A percentile compares a stretch with the other conserved stretches of the same genome.
Evolutionary conservation across 179 eudicot genomes (phyloP).

Genomic region (Beta lomatogona): DNA sequence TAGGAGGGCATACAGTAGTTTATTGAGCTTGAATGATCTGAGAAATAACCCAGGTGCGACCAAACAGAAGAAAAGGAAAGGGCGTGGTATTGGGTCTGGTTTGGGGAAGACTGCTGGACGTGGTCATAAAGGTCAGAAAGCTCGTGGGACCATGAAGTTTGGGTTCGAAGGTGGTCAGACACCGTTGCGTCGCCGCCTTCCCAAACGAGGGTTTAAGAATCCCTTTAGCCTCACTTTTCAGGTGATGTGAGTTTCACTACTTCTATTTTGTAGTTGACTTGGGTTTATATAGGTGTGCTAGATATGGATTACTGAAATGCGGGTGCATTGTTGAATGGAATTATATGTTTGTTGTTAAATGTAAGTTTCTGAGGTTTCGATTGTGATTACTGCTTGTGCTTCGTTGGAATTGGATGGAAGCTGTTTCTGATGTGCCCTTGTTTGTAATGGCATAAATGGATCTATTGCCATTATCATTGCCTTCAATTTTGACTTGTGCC

Average conservation of each 20-base stretch:
- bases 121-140: slow-evolving; percentile 98
- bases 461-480: neutral
- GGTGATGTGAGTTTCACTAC: slow-evolving; percentile 37
- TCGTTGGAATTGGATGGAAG: neutral
- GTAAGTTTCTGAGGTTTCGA: neutral
- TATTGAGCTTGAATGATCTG: slow-evolving; percentile 74
- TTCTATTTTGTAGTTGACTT: neutral
- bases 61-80: slow-evolving; percentile 88
- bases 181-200: slow-evolving; percentile 77
- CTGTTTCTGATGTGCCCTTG: neutral
- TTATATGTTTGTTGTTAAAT: neutral
- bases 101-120: slow-evolving; percentile 96
- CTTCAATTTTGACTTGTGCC: neutral
- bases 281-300: neutral
- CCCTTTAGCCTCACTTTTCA: slow-evolving; percentile 84
- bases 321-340: neutral
- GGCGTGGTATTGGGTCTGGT: slow-evolving; percentile 97
- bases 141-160: slow-evolving; percentile 82
- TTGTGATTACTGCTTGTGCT: neutral
- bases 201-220: slow-evolving; percentile 87
- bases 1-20: slow-evolving; percentile 54
- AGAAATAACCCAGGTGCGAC: slow-evolving; percentile 82
- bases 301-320: neutral
- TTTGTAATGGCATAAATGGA: neutral
- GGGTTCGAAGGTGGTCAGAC: slow-evolving; percentile 99